phyloP scores from a whole-genome alignment of 306 rosid species.

The Cucurbita moschata region DNA sequence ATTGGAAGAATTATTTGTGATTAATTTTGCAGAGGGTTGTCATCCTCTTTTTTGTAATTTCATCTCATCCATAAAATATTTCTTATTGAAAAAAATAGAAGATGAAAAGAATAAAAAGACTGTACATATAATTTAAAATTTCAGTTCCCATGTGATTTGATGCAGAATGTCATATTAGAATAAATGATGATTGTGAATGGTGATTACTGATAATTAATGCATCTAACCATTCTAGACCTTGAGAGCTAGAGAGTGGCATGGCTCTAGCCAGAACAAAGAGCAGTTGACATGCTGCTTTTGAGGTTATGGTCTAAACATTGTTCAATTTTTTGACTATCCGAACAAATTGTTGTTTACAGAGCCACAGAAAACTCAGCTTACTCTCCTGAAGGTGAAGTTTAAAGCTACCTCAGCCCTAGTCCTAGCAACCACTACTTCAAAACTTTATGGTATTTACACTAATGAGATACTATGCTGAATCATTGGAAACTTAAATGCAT shows the following conservation, averaged over 20 bases:
- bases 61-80: neutral
- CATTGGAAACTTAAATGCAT: neutral
- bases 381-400: neutral
- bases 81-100: no score
- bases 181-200: neutral
- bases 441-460: conserved; percentile 9
- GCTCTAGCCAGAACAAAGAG: neutral
- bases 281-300: neutral
- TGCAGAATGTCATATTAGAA: neutral
- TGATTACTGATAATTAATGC: neutral
- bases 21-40: neutral
- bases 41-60: neutral
- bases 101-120: neutral
- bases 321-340: neutral
- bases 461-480: neutral
- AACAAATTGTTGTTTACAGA: neutral
- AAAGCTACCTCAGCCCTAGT: neutral
- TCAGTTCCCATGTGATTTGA: neutral
- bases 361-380: neutral
- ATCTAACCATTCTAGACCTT: neutral
- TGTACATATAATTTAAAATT: neutral
- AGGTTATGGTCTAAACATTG: neutral
- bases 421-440: neutral
- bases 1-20: neutral
- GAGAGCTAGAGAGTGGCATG: neutral